Conservation (phyloP, 768 basidiomycete species). For the Phlegmacium glaucopus region DNA sequence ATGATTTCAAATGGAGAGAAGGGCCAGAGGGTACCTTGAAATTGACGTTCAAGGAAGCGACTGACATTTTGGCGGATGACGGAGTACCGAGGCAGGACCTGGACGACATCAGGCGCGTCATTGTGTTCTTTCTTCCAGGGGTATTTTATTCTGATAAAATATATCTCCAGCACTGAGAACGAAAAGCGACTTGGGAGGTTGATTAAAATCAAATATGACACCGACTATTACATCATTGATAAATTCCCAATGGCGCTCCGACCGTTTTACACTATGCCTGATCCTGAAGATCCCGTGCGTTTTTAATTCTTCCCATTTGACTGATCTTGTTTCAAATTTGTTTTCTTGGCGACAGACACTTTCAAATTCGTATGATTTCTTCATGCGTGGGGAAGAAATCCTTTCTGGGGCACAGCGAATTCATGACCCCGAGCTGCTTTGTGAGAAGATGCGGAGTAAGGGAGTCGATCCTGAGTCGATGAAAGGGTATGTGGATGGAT, state of each 20-base stretch:
- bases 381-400: constrained; percentile 99
- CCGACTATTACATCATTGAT: constrained; percentile 99
- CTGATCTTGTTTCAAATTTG: constrained; percentile 7
- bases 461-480: constrained; percentile 91
- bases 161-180: constrained; percentile 74
- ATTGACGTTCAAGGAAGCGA: constrained; percentile 83
- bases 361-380: constrained; percentile 99
- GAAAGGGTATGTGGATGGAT: constrained; percentile 91
- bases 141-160: constrained; percentile 7
- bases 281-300: constrained; percentile 82
- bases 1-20: constrained; percentile 94
- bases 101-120: constrained; percentile 83
- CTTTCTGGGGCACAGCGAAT: constrained; percentile 97
- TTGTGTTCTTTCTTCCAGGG: constrained; percentile 7
- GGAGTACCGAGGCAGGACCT: constrained; percentile 74
- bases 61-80: constrained; percentile 82
- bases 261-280: constrained; percentile 99
- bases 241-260: constrained; percentile 96
- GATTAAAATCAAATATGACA: constrained; percentile 91
- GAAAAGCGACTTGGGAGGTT: constrained; percentile 91
- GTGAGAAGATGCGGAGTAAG: constrained; percentile 79
- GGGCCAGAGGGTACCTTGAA: constrained; percentile 86
- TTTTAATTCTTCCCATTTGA: constrained; percentile 7
- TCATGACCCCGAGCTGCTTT: constrained; percentile 82
- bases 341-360: constrained; percentile 49